These are phyloP conservation scores for Amaranthus cruentus DNA, from an alignment of 148 eudicot species.

Conservation along the genomic window DNA sequence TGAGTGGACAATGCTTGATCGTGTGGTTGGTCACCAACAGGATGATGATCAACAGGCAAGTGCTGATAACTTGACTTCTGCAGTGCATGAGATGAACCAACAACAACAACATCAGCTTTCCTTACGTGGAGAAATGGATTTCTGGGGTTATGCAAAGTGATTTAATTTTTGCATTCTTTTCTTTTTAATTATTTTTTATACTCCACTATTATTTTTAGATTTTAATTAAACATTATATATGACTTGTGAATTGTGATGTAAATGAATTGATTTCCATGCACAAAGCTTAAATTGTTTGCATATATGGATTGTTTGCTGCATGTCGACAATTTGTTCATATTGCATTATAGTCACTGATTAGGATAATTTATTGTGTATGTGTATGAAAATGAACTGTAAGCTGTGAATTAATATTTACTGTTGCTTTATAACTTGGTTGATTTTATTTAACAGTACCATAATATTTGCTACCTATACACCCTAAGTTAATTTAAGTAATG, in stretches of 20 bases:
- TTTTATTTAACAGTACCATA: too few relatives aligned
- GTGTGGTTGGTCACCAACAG: slow-evolving; percentile 33
- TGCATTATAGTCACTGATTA: not conserved
- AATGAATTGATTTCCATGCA: not conserved
- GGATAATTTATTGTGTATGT: not conserved
- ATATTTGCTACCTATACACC: too few relatives aligned
- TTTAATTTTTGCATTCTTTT: not conserved
- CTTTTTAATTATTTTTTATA: not conserved
- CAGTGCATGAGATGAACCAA: slow-evolving; percentile 47
- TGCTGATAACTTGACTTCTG: slow-evolving; percentile 28
- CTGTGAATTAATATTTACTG: not conserved
- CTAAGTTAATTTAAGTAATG: too few relatives aligned
- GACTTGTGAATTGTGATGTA: slow-evolving; percentile 15
- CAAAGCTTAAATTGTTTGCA: slow-evolving; percentile 21
- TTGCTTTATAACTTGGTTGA: too few relatives aligned
- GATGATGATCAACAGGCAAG: slow-evolving; percentile 23
- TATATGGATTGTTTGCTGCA: slow-evolving; percentile 19
- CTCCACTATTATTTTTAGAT: not conserved
- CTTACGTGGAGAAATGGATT: slow-evolving; percentile 75
- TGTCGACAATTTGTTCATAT: slow-evolving; percentile 15
- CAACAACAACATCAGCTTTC: slow-evolving; percentile 35
- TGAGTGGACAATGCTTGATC: slow-evolving; percentile 64
- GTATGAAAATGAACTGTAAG: not conserved
- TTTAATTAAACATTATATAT: not conserved
- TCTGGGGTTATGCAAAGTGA: slow-evolving; percentile 79